These are phyloP conservation scores for Pyricularia grisea DNA, from an alignment of 2,329 filamentous ascomycete species.

Conservation along the genomic window DNA sequence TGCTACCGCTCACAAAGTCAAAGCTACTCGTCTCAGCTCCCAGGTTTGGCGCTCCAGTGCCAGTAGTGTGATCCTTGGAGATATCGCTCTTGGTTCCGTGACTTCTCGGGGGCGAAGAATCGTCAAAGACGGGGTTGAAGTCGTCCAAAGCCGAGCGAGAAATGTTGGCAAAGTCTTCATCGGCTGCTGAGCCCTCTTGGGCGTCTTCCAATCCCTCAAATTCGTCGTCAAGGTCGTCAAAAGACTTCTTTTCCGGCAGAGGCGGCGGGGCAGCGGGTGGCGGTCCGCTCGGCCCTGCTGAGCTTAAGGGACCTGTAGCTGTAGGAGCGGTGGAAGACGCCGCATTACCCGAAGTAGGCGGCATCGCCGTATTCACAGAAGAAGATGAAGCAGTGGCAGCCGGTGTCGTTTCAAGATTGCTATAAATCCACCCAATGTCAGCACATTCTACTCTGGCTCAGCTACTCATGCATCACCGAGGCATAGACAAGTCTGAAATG, in stretches of 20 bases:
- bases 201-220: conserved; percentile 80
- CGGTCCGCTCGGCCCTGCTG: conserved; percentile 21
- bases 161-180: conserved; percentile 71
- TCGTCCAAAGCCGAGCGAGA: conserved; percentile 64
- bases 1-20: conserved; percentile 38
- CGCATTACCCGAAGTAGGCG: not conserved
- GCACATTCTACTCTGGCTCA: not conserved
- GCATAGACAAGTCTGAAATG: not conserved
- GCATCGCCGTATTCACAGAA: conserved; percentile 3
- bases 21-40: conserved; percentile 48
- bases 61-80: conserved; percentile 11
- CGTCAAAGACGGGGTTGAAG: conserved; percentile 77
- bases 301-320: conserved; percentile 14
- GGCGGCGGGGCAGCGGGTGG: conserved; percentile 13
- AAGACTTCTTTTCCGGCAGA: conserved; percentile 40
- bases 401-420: conserved; percentile 10
- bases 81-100: conserved; percentile 39
- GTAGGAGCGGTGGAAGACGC: conserved; percentile 15
- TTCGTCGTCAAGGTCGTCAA: conserved; percentile 70
- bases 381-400: conserved; percentile 11
- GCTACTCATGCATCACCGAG: not conserved
- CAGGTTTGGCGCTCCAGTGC: conserved; percentile 21
- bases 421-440: not conserved
- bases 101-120: conserved; percentile 42
- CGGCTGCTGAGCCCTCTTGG: conserved; percentile 61